Conservation (phyloP, 2,329 filamentous ascomycete species). For the Sporothrix humicola region DNA sequence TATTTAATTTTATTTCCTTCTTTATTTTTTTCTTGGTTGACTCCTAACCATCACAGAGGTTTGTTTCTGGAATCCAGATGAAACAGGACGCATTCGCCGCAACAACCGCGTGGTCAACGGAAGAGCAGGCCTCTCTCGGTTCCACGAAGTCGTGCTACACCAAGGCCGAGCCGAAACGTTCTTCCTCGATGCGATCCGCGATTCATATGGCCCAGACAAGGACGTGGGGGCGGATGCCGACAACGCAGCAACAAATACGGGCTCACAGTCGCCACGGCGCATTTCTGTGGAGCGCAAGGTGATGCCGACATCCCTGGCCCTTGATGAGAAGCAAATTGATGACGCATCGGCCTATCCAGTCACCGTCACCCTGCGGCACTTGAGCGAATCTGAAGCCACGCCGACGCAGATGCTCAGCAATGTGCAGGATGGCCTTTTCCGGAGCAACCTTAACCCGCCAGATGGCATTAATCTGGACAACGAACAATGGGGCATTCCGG, state of each 20-base stretch:
- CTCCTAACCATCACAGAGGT: conserved; percentile 50
- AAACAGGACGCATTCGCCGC: conserved; percentile 61
- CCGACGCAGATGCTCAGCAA: conserved; percentile 49
- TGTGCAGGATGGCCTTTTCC: conserved; percentile 58
- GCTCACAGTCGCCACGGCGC: background rate
- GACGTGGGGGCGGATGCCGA: conserved; percentile 4
- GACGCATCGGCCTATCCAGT: conserved; percentile 61
- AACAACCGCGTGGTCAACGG: conserved; percentile 68
- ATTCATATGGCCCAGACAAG: conserved; percentile 28
- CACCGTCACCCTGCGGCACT: conserved; percentile 59
- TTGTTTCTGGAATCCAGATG: conserved; percentile 65
- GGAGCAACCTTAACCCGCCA: conserved; percentile 55
- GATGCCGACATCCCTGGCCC: conserved; percentile 56
- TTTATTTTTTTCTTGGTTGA: background rate
- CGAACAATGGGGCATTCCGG: conserved; percentile 53
- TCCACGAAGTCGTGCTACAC: conserved; percentile 70
- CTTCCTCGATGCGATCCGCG: conserved; percentile 48
- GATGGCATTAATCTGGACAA: background rate
- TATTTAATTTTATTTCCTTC: background rate
- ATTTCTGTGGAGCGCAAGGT: conserved; percentile 62
- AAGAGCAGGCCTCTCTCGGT: conserved; percentile 64
- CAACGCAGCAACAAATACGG: conserved; percentile 29
- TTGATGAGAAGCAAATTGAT: conserved; percentile 55
- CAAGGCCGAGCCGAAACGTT: conserved; percentile 74
- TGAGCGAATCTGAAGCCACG: conserved; percentile 61